These are phyloP conservation scores for Heterobasidion irregulare DNA, from an alignment of 1,284 basidiomycete species.

Conservation along the genomic window DNA sequence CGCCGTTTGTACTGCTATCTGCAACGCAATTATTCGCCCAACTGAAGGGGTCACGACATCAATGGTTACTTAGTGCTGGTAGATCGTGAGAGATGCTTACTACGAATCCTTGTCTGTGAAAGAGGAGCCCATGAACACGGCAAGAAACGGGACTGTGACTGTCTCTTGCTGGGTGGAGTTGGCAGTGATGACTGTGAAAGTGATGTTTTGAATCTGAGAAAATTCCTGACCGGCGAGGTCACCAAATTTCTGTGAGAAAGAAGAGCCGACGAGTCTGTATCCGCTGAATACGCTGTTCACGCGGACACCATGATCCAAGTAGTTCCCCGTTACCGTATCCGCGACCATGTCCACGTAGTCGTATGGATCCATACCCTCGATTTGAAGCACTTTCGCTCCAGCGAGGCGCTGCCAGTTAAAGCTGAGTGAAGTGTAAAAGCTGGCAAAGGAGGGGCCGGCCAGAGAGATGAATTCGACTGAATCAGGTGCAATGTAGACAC, in stretches of 20 bases:
- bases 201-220: conserved; percentile 35
- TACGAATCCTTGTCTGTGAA: conserved; percentile 47
- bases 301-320: conserved; percentile 52
- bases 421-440: conserved; percentile 38
- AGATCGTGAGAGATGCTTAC: conserved; percentile 24
- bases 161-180: conserved; percentile 40
- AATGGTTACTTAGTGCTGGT: conserved; percentile 2
- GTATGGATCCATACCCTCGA: conserved; percentile 46
- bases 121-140: conserved; percentile 33
- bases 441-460: conserved; percentile 36
- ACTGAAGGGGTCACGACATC: conserved; percentile 21
- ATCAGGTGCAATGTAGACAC: conserved; percentile 50
- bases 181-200: conserved; percentile 35
- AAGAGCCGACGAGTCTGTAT: conserved; percentile 37
- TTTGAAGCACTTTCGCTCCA: conserved; percentile 47
- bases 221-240: conserved; percentile 48
- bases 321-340: conserved; percentile 50
- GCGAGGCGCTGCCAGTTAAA: conserved; percentile 55
- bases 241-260: conserved; percentile 22
- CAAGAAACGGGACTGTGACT: conserved; percentile 44
- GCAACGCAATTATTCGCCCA: conserved; percentile 57
- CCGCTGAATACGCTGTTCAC: conserved; percentile 58
- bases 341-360: conserved; percentile 50
- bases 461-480: conserved; percentile 39
- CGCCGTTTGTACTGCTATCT: conserved; percentile 43